Conservation (phyloP, 2,329 filamentous ascomycete species). For the Teratosphaeria viscida region DNA sequence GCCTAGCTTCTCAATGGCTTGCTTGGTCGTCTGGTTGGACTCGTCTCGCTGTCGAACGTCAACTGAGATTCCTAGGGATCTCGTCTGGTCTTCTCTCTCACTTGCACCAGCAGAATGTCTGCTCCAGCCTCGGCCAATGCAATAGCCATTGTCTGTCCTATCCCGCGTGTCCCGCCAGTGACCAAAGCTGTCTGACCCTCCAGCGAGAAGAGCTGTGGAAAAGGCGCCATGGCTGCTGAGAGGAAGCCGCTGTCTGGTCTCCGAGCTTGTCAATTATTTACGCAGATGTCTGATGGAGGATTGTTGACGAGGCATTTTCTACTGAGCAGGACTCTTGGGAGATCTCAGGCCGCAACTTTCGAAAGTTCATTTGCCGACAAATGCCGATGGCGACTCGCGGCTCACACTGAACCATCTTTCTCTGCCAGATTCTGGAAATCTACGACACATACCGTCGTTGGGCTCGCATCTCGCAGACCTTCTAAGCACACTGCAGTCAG, state of each 20-base stretch:
- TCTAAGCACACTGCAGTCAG: neutral
- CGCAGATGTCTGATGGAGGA: too few species aligned
- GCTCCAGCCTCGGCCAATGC: slow-evolving; percentile 42
- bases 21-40: slow-evolving; percentile 47
- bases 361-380: slow-evolving; percentile 2
- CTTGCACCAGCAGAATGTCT: slow-evolving; percentile 41
- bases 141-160: slow-evolving; percentile 41
- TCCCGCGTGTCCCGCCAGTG: slow-evolving; percentile 41
- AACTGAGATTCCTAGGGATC: neutral
- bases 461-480: neutral
- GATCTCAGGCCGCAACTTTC: neutral
- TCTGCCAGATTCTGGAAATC: neutral
- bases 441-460: neutral
- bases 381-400: neutral
- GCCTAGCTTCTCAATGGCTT: slow-evolving; percentile 53
- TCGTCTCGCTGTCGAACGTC: slow-evolving; percentile 39
- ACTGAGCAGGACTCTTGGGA: neutral
- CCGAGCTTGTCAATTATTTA: too few species aligned
- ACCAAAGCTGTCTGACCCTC: slow-evolving; percentile 40
- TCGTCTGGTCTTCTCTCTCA: slow-evolving; percentile 10
- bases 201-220: slow-evolving; percentile 38
- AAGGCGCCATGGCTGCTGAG: slow-evolving; percentile 21
- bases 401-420: neutral
- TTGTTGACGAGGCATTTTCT: too few species aligned
- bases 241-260: neutral